These are phyloP conservation scores for Yarrowia sp. DNA, from an alignment of 805 yeast species.

Conservation along the genomic window DNA sequence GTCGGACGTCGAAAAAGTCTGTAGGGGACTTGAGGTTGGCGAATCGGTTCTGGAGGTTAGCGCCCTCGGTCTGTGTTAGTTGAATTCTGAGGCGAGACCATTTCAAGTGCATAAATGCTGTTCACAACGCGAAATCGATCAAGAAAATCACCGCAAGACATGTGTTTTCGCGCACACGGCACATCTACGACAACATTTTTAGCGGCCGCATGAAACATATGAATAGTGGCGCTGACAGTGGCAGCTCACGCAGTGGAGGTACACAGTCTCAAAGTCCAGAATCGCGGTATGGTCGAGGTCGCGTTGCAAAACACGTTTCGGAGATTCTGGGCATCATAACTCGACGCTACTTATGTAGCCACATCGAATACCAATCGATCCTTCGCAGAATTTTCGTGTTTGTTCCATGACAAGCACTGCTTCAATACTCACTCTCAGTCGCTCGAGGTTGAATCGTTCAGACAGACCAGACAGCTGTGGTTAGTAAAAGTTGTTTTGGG, in stretches of 20 bases:
- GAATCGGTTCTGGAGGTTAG: conserved; percentile 57
- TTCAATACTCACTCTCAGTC: conserved; percentile 42
- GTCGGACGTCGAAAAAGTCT: conserved; percentile 88
- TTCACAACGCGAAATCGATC: too few species aligned
- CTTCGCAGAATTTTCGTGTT: not conserved
- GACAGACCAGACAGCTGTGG: conserved; percentile 40
- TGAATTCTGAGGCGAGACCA: not conserved
- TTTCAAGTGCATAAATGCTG: not conserved
- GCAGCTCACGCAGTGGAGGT: too few species aligned
- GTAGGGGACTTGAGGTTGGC: conserved; percentile 81
- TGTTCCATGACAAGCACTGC: conserved; percentile 25
- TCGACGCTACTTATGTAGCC: too few species aligned
- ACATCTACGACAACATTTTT: too few species aligned
- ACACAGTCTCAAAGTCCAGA: too few species aligned
- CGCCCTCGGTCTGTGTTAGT: conserved; percentile 37
- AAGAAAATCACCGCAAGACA: too few species aligned
- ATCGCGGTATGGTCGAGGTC: too few species aligned
- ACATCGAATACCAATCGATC: too few species aligned
- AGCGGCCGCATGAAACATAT: too few species aligned
- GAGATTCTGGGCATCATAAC: too few species aligned
- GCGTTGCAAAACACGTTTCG: not conserved
- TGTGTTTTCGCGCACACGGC: too few species aligned
- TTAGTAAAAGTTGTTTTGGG: conserved; percentile 6
- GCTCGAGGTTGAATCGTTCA: conserved; percentile 52
- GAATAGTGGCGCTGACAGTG: too few species aligned